phyloP scores from a whole-genome alignment of 2,329 filamentous ascomycete genomes.

The Claviceps fusiformis region DNA sequence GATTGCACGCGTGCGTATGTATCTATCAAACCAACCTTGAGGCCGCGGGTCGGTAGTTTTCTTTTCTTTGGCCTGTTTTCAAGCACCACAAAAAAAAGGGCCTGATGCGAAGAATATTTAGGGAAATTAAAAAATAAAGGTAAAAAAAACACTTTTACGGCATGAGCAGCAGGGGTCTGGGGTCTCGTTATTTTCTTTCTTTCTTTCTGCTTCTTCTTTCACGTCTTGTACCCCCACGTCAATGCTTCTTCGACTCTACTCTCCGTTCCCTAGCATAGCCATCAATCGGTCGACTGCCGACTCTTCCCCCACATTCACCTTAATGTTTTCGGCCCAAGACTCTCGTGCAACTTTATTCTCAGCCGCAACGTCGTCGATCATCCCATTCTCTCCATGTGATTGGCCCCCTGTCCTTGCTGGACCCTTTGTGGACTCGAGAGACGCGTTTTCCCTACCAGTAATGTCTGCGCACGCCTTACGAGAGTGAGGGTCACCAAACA shows the following conservation, averaged over 20 bases:
- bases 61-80: no score
- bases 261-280: neutral
- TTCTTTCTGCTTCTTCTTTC: no score
- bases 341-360: neutral
- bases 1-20: no score
- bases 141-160: no score
- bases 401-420: neutral
- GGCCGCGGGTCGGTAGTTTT: no score
- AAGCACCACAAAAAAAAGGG: no score
- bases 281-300: conserved; percentile 1
- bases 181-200: neutral
- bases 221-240: no score
- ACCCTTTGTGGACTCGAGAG: neutral
- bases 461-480: neutral
- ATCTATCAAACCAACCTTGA: no score
- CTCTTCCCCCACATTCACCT: neutral
- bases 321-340: neutral
- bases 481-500: neutral
- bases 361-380: neutral
- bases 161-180: no score
- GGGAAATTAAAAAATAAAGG: no score
- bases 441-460: neutral
- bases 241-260: no score
- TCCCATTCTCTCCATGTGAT: neutral
- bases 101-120: no score